phyloP scores from a whole-genome alignment of 2,329 filamentous ascomycete species.

The Colletotrichum spinosum region DNA sequence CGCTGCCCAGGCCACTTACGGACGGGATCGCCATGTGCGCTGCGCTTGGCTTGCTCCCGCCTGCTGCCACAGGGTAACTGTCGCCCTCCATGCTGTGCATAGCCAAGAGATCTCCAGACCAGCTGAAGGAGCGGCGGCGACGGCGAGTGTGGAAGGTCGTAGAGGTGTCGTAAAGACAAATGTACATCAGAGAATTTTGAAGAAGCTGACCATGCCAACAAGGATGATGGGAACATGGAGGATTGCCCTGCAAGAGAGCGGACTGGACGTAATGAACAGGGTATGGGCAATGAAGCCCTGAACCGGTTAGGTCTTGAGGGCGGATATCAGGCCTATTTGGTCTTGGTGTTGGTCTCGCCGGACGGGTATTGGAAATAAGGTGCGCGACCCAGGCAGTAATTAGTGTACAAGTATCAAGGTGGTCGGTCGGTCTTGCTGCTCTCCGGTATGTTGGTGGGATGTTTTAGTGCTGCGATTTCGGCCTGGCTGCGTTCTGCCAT shows the following conservation, averaged over 20 bases:
- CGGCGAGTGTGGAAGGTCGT: conserved; percentile 6
- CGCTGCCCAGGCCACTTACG: conserved; percentile 21
- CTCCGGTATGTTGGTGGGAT: neutral
- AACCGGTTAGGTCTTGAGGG: conserved; percentile 9
- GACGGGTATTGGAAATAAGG: conserved; percentile 6
- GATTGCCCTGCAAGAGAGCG: conserved; percentile 22
- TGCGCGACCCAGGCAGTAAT: neutral
- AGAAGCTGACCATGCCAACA: conserved; percentile 14
- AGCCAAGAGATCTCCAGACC: conserved; percentile 25
- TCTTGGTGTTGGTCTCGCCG: conserved; percentile 19
- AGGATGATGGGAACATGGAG: conserved; percentile 24
- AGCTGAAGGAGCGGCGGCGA: conserved; percentile 6
- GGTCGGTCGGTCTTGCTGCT: conserved; percentile 1
- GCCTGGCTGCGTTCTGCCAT: neutral
- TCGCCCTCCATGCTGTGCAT: conserved; percentile 20
- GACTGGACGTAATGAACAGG: conserved; percentile 11
- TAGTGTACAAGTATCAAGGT: too few species aligned
- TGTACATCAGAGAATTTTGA: neutral
- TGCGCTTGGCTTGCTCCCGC: conserved; percentile 17
- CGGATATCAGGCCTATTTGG: conserved; percentile 35
- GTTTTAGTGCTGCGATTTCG: conserved; percentile 3
- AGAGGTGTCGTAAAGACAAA: neutral
- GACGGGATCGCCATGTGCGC: conserved; percentile 30
- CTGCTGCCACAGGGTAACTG: conserved; percentile 4
- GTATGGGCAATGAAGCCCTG: conserved; percentile 1